Conservation (phyloP, 1,284 basidiomycete genomes). For the Pseudozyma flocculosa region DNA sequence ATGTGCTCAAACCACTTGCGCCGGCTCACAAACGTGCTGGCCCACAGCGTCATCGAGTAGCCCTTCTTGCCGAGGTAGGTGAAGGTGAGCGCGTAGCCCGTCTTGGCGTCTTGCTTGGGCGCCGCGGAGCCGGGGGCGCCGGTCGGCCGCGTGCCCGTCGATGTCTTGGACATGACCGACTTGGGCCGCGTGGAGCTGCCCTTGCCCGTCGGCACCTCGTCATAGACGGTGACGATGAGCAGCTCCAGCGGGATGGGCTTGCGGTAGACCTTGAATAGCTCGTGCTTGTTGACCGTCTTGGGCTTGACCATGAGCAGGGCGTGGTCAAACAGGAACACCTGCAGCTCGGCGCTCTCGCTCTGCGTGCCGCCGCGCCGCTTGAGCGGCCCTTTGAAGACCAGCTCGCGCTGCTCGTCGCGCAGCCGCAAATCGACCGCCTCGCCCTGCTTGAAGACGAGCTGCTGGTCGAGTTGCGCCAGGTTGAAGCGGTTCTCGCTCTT, state of each 20-base stretch:
- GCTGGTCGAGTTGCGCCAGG: slow-evolving; percentile 81
- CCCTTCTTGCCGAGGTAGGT: slow-evolving; percentile 89
- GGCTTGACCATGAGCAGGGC: slow-evolving; percentile 92
- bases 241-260: slow-evolving; percentile 96
- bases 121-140: slow-evolving; percentile 50
- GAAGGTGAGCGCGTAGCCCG: slow-evolving; percentile 88
- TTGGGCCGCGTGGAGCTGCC: slow-evolving; percentile 58
- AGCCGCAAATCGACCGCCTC: slow-evolving; percentile 85
- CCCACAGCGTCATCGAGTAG: slow-evolving; percentile 91
- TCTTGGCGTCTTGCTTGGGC: slow-evolving; percentile 72
- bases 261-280: slow-evolving; percentile 91
- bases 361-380: slow-evolving; percentile 76
- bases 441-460: slow-evolving; percentile 79
- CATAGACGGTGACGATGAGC: slow-evolving; percentile 77
- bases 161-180: slow-evolving; percentile 61
- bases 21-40: slow-evolving; percentile 78
- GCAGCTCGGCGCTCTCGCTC: slow-evolving; percentile 80
- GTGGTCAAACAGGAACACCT: slow-evolving; percentile 96
- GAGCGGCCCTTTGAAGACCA: slow-evolving; percentile 89
- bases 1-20: slow-evolving; percentile 95
- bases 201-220: slow-evolving; percentile 63
- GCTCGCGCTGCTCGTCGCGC: slow-evolving; percentile 80
- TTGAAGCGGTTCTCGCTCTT: slow-evolving; percentile 92
- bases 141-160: slow-evolving; percentile 54
- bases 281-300: slow-evolving; percentile 79